Evolutionary conservation across 1,284 basidiomycete genomes (phyloP).

Genomic region (Agaricales sp.): DNA sequence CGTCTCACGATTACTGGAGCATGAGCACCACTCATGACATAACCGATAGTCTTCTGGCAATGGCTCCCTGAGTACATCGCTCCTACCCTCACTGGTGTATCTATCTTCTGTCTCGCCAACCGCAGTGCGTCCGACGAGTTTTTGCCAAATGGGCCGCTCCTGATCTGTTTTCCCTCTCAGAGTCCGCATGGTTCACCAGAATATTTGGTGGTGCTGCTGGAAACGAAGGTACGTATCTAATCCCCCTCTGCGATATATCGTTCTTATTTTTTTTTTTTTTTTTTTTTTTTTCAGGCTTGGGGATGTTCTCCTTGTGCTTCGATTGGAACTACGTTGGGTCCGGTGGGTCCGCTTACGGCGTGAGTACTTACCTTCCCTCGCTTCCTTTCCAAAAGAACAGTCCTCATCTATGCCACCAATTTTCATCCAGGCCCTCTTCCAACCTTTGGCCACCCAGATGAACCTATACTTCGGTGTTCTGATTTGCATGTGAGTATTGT

Average conservation of each 20-base stretch:
- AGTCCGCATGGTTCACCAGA: slow-evolving; percentile 45
- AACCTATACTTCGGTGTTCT: slow-evolving; percentile 27
- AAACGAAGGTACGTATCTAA: slow-evolving; percentile 26
- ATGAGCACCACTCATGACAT: slow-evolving; percentile 14
- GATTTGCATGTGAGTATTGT: slow-evolving; percentile 32
- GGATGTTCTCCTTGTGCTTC: slow-evolving; percentile 39
- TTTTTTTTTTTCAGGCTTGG: slow-evolving; percentile 28
- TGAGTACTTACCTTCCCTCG: not conserved
- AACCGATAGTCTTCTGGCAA: slow-evolving; percentile 28
- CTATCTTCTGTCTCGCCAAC: slow-evolving; percentile 47
- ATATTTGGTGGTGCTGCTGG: slow-evolving; percentile 42
- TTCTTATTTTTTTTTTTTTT: slow-evolving; percentile 9
- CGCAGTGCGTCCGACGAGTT: not conserved
- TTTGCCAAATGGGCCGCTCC: too few relatives aligned
- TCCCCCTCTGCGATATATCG: slow-evolving; percentile 10
- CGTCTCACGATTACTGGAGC: slow-evolving; percentile 23
- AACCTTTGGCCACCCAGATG: slow-evolving; percentile 31
- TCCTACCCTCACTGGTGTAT: slow-evolving; percentile 41
- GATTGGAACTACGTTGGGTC: slow-evolving; percentile 50
- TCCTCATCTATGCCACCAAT: too few relatives aligned
- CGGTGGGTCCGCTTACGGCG: slow-evolving; percentile 12
- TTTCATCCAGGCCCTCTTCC: slow-evolving; percentile 36
- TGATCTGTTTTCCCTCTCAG: too few relatives aligned
- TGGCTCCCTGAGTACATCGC: slow-evolving; percentile 28
- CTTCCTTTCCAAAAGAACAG: not conserved